Evolutionary conservation across 2,329 filamentous ascomycete species (phyloP).

Genomic region (Canariomyces notabilis): DNA sequence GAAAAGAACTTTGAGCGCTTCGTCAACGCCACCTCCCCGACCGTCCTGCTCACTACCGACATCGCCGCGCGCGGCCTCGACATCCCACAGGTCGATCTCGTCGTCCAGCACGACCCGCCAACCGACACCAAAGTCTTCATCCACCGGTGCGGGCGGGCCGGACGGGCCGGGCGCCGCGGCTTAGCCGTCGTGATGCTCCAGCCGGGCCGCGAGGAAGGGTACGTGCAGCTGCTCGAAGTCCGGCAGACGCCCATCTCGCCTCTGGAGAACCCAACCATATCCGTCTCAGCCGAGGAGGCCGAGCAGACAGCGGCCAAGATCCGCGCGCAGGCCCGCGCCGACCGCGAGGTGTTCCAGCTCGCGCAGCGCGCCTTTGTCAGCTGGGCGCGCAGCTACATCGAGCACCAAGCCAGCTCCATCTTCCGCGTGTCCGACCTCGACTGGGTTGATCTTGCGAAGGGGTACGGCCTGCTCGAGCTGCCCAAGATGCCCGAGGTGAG

Average conservation of each 20-base stretch:
- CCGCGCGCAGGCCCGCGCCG: constrained; percentile 40
- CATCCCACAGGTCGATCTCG: constrained; percentile 85
- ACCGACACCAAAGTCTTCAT: constrained; percentile 72
- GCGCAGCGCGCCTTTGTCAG: constrained; percentile 88
- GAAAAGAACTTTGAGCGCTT: constrained; percentile 84
- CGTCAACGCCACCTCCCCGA: constrained; percentile 65
- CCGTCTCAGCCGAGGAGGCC: constrained; percentile 58
- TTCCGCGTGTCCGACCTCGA: constrained; percentile 78
- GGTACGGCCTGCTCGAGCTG: constrained; percentile 81
- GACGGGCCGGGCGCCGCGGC: constrained; percentile 80
- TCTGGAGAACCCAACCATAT: constrained; percentile 53
- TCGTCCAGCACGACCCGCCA: constrained; percentile 77
- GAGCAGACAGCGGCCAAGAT: constrained; percentile 30
- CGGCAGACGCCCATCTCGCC: constrained; percentile 76
- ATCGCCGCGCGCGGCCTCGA: constrained; percentile 86
- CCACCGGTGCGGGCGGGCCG: constrained; percentile 84
- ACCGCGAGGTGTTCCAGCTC: constrained; percentile 74
- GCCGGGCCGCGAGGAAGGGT: constrained; percentile 82
- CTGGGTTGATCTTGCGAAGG: constrained; percentile 74
- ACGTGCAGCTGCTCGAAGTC: constrained; percentile 78
- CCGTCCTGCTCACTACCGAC: constrained; percentile 86
- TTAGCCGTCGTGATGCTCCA: constrained; percentile 82
- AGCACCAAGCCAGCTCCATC: constrained; percentile 86
- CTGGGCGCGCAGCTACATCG: constrained; percentile 87
- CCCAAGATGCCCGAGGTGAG: constrained; percentile 92